These are phyloP conservation scores for Gliomastix tumulicola DNA, from an alignment of 2,329 filamentous ascomycete species.

Conservation along the genomic window DNA sequence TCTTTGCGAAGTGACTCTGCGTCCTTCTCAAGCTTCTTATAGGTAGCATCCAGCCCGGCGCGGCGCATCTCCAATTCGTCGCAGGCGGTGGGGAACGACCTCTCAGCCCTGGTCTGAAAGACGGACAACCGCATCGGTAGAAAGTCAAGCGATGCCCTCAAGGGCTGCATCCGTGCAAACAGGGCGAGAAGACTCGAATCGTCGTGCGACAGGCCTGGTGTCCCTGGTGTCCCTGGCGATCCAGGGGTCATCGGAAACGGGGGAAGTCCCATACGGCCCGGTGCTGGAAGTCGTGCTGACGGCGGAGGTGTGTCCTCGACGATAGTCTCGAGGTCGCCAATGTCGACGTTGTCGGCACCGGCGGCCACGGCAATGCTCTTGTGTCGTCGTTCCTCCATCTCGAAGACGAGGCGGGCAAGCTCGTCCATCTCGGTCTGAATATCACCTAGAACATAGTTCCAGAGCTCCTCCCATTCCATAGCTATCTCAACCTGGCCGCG, in stretches of 20 bases:
- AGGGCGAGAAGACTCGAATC: constrained; percentile 83
- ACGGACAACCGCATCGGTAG: constrained; percentile 88
- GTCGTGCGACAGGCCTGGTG: constrained; percentile 59
- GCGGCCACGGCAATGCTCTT: constrained; percentile 60
- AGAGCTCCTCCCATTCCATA: constrained; percentile 98
- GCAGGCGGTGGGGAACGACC: constrained; percentile 82
- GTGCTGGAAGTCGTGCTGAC: constrained; percentile 42
- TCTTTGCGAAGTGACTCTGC: constrained; percentile 85
- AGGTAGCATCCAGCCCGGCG: constrained; percentile 70
- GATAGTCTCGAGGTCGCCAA: constrained; percentile 87
- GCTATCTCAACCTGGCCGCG: constrained; percentile 92
- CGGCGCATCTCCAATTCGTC: constrained; percentile 77
- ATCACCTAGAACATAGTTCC: constrained; percentile 88
- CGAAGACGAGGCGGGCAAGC: constrained; percentile 76
- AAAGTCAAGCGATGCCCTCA: constrained; percentile 90
- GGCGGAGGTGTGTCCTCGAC: constrained; percentile 72
- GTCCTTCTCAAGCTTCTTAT: constrained; percentile 82
- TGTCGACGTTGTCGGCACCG: constrained; percentile 63
- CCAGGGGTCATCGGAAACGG: constrained; percentile 55
- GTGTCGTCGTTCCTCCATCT: constrained; percentile 95
- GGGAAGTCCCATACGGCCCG: constrained; percentile 63
- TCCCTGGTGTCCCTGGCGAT: constrained; percentile 45
- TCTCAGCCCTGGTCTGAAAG: constrained; percentile 72
- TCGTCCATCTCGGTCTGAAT: constrained; percentile 83
- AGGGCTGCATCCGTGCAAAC: constrained; percentile 91